phyloP scores from a whole-genome alignment of 139 green algal species.

The Chlorella sp. region DNA sequence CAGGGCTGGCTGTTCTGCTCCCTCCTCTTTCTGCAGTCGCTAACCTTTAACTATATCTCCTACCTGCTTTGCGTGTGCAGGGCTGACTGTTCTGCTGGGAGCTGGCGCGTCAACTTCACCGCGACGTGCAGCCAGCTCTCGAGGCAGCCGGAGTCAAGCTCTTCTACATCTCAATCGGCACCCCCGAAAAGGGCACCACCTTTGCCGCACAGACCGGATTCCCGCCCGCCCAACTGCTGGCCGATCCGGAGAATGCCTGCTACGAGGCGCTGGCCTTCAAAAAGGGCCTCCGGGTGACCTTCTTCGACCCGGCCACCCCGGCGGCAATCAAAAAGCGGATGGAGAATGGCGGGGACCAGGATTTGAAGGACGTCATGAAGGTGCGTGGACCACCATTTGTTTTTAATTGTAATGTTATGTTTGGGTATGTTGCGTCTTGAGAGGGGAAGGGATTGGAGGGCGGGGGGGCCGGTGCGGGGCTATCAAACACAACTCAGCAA shows the following conservation, averaged over 20 bases:
- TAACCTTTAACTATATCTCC: no score
- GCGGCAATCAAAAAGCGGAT: background rate
- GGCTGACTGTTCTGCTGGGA: slow-evolving; percentile 56
- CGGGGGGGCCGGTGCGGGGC: no score
- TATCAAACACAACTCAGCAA: no score
- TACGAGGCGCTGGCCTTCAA: slow-evolving; percentile 81
- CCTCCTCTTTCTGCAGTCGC: background rate
- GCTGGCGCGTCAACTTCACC: slow-evolving; percentile 74
- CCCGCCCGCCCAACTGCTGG: slow-evolving; percentile 71
- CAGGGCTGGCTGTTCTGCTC: background rate
- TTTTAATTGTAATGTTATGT: no score
- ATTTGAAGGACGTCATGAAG: background rate
- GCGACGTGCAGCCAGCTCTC: slow-evolving; percentile 78
- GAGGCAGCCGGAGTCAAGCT: slow-evolving; percentile 69
- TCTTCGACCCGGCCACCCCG: slow-evolving; percentile 46
- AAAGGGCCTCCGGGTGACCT: slow-evolving; percentile 65
- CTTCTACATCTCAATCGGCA: slow-evolving; percentile 81
- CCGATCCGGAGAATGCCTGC: slow-evolving; percentile 73
- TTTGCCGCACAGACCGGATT: slow-evolving; percentile 80
- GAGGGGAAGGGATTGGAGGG: no score
- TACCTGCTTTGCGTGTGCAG: background rate
- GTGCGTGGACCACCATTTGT: background rate
- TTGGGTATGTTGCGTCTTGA: no score
- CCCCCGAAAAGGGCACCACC: slow-evolving; percentile 62
- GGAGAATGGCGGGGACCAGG: background rate